phyloP scores from a whole-genome alignment of 2,329 filamentous ascomycete genomes.

The Thelonectria olida region DNA sequence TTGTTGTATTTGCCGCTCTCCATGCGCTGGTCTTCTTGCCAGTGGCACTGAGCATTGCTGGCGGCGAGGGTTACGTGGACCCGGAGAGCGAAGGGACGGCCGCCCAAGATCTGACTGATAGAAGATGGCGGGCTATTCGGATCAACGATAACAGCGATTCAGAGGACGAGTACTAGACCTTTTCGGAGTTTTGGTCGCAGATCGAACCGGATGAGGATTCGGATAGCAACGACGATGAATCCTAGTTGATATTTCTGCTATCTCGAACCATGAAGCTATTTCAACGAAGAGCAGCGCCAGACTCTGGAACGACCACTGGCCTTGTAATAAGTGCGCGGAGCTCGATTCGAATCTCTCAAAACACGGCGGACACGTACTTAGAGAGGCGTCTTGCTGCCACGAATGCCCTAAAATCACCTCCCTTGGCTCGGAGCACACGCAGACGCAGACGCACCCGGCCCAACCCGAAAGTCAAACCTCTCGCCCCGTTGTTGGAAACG shows the following conservation, averaged over 20 bases:
- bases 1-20: slow-evolving; percentile 87
- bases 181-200: slow-evolving; percentile 8
- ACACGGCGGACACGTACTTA: too few relatives aligned
- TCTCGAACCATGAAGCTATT: not conserved
- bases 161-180: slow-evolving; percentile 66
- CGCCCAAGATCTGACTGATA: slow-evolving; percentile 85
- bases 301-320: too few relatives aligned
- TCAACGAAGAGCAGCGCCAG: too few relatives aligned
- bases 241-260: not conserved
- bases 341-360: too few relatives aligned
- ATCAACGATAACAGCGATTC: slow-evolving; percentile 80
- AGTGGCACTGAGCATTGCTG: slow-evolving; percentile 84
- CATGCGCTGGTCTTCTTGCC: slow-evolving; percentile 94
- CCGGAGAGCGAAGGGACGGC: slow-evolving; percentile 87
- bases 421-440: not conserved
- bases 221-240: not conserved
- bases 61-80: slow-evolving; percentile 88
- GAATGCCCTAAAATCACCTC: too few relatives aligned
- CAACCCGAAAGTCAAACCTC: not conserved
- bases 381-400: too few relatives aligned
- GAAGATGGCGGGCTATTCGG: slow-evolving; percentile 80
- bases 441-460: too few relatives aligned
- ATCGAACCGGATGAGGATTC: not conserved
- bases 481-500: not conserved
- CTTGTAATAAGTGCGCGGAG: too few relatives aligned